Evolutionary conservation across 179 eudicot genomes (phyloP).

Genomic region (Actinidia polygama): DNA sequence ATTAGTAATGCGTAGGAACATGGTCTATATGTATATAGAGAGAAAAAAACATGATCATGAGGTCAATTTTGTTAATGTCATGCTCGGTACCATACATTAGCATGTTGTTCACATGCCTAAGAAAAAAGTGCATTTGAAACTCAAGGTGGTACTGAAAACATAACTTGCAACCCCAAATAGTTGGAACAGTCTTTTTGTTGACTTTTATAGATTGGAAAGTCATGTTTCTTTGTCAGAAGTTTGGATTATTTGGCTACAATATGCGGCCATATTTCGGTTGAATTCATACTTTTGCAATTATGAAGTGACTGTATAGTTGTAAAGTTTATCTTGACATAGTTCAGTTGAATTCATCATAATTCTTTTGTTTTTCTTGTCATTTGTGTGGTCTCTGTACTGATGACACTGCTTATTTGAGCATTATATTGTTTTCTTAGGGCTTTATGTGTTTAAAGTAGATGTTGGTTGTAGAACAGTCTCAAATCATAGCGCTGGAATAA

Average conservation of each 20-base stretch:
- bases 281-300: background rate
- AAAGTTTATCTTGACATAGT: no score
- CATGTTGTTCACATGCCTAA: background rate
- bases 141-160: background rate
- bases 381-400: background rate
- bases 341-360: no score
- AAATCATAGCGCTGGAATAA: no score
- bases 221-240: background rate
- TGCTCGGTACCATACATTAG: background rate
- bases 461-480: no score
- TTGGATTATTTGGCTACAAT: background rate
- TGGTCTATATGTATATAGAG: no score
- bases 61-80: background rate
- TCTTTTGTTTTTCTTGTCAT: background rate
- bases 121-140: background rate
- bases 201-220: background rate
- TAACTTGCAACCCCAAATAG: background rate
- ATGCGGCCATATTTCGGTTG: background rate
- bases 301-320: background rate
- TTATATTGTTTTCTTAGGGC: no score
- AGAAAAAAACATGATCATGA: background rate
- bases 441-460: no score
- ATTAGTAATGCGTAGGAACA: background rate
- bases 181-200: background rate
- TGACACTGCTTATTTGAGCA: background rate